These are phyloP conservation scores for Umbelopsis isabellina DNA, from an alignment of 192 early-diverging fungal genomes.

Conservation along the genomic window DNA sequence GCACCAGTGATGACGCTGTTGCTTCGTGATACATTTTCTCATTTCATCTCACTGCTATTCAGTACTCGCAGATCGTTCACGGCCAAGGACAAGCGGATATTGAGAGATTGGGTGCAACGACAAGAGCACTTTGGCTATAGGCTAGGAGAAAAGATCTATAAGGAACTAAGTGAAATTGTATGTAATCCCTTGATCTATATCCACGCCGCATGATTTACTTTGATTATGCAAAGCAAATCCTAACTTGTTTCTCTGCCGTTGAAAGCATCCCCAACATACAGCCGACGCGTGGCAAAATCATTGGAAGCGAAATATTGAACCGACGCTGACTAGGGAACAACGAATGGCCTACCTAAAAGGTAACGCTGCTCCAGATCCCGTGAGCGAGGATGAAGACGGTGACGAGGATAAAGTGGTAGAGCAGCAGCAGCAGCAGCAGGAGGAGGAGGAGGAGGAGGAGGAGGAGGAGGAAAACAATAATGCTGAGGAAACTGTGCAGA, in stretches of 20 bases:
- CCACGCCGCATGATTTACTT: too few relatives aligned
- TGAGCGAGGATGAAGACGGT: neutral
- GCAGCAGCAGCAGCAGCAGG: too few relatives aligned
- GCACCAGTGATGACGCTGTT: too few relatives aligned
- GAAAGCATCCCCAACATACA: constrained; percentile 6
- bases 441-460: neutral
- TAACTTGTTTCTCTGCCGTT: too few relatives aligned
- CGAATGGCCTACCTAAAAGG: neutral
- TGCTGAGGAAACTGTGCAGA: too few relatives aligned
- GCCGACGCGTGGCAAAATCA: constrained; percentile 8
- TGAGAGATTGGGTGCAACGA: neutral
- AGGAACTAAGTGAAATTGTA: neutral
- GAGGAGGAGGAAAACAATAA: neutral
- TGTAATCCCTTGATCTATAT: neutral
- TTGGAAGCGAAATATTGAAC: neutral
- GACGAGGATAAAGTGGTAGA: neutral
- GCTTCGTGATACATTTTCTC: too few relatives aligned
- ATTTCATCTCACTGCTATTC: too few relatives aligned
- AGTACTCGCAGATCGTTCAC: neutral
- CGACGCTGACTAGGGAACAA: neutral
- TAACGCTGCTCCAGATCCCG: neutral
- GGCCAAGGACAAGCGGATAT: constrained; percentile 4
- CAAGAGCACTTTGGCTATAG: neutral
- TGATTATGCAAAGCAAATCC: too few relatives aligned
- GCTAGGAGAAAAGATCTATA: neutral